Conservation (phyloP, 352 stramenopile genomes). For the Globisporangium heterothallicum region DNA sequence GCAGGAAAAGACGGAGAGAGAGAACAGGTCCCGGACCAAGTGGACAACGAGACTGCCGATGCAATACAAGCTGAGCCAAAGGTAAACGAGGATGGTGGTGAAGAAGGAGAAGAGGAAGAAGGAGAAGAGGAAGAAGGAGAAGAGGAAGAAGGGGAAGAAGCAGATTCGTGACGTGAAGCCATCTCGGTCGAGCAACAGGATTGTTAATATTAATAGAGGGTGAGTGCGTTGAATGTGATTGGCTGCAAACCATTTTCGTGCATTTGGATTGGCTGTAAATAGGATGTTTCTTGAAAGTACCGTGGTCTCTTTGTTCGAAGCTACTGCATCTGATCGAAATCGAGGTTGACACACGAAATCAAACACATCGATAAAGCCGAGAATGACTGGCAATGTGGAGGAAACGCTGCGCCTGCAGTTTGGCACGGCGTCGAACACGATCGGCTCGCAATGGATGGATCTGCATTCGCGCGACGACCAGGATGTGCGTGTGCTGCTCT, state of each 20-base stretch:
- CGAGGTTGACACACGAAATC: too few relatives aligned
- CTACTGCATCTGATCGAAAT: too few relatives aligned
- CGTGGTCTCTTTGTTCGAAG: too few relatives aligned
- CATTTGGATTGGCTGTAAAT: not conserved
- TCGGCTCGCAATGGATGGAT: conserved; percentile 54
- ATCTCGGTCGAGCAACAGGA: not conserved
- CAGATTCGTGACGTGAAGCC: not conserved
- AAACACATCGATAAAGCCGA: not conserved
- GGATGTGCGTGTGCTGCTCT: conserved; percentile 20
- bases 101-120: not conserved
- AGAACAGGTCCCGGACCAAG: too few relatives aligned
- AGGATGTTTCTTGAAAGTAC: too few relatives aligned
- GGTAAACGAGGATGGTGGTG: not conserved
- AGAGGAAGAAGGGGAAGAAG: not conserved
- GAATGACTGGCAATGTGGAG: conserved; percentile 21
- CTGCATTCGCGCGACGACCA: conserved; percentile 36
- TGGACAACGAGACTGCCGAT: too few relatives aligned
- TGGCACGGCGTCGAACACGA: conserved; percentile 55
- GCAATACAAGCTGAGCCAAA: too few relatives aligned
- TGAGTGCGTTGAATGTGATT: not conserved
- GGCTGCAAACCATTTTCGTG: not conserved
- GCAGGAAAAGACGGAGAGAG: not conserved
- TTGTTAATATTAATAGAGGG: conserved; percentile 1
- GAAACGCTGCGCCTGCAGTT: conserved; percentile 73
- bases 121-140: not conserved